Evolutionary conservation across 2,329 filamentous ascomycete species (phyloP).

Genomic region (Ophiocordyceps sinensis): DNA sequence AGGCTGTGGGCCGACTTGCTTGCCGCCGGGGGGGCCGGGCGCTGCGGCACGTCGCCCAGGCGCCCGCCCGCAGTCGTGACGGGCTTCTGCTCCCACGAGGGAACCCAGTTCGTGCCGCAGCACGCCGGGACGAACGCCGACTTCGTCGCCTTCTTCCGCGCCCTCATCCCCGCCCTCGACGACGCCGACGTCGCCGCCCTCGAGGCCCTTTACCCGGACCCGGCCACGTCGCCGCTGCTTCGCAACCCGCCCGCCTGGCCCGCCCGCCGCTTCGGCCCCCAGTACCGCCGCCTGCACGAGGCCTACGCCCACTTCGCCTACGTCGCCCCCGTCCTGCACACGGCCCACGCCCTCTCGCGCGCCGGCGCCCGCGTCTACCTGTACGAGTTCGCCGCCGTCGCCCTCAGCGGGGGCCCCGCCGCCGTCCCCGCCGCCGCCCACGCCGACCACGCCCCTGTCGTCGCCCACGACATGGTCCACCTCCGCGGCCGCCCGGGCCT

Average conservation of each 20-base stretch:
- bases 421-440: constrained; percentile 27
- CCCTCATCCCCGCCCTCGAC: constrained; percentile 43
- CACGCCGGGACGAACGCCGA: constrained; percentile 23
- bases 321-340: constrained; percentile 48
- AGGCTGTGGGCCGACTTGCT: constrained; percentile 36
- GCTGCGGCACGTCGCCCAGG: not conserved
- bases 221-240: constrained; percentile 27
- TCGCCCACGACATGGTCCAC: constrained; percentile 25
- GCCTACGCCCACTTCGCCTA: constrained; percentile 53
- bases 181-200: constrained; percentile 37
- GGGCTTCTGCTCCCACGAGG: constrained; percentile 59
- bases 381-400: constrained; percentile 45
- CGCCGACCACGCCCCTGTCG: constrained; percentile 28
- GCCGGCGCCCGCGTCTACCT: constrained; percentile 29
- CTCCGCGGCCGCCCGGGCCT: constrained; percentile 23
- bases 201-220: constrained; percentile 48
- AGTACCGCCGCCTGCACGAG: constrained; percentile 37
- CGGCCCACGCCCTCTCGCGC: constrained; percentile 26
- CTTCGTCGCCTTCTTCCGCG: constrained; percentile 46
- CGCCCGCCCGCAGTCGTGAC: constrained; percentile 33
- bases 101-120: constrained; percentile 44
- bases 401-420: not conserved
- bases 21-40: too few relatives aligned
- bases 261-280: constrained; percentile 24
- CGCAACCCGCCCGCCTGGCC: constrained; percentile 17